Conservation (phyloP, 768 basidiomycete species). For the Xerocomus potaroensis region DNA sequence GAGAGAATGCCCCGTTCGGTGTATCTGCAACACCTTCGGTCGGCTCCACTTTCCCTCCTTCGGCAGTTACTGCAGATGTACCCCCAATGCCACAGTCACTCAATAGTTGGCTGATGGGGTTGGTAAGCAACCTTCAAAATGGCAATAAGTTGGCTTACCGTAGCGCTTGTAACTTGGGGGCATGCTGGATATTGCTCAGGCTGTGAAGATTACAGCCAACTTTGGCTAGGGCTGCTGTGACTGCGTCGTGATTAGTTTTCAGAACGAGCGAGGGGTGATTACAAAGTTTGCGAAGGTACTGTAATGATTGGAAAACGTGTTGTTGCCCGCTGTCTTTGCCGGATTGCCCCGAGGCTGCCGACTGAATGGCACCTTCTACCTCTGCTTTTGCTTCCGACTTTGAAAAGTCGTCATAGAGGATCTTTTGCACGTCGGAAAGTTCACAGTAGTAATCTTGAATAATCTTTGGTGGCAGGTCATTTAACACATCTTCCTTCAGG, state of each 20-base stretch:
- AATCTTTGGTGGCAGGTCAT: slow-evolving; percentile 97
- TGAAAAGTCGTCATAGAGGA: slow-evolving; percentile 91
- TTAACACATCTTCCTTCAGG: slow-evolving; percentile 93
- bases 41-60: slow-evolving; percentile 63
- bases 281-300: slow-evolving; percentile 95
- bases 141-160: slow-evolving; percentile 47
- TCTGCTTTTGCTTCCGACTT: slow-evolving; percentile 66
- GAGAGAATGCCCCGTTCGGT: slow-evolving; percentile 62
- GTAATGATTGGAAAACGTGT: slow-evolving; percentile 95
- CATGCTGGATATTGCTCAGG: slow-evolving; percentile 80
- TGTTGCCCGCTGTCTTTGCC: slow-evolving; percentile 53
- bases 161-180: slow-evolving; percentile 90
- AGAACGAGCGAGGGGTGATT: slow-evolving; percentile 94
- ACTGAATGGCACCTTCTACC: slow-evolving; percentile 61
- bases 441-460: slow-evolving; percentile 99
- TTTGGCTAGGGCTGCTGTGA: slow-evolving; percentile 52
- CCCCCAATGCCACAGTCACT: slow-evolving; percentile 91
- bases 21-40: slow-evolving; percentile 52
- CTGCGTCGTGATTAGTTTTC: slow-evolving; percentile 61
- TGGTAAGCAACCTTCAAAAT: slow-evolving; percentile 3
- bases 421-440: slow-evolving; percentile 89
- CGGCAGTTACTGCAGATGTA: slow-evolving; percentile 36
- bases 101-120: slow-evolving; percentile 72
- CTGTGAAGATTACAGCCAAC: slow-evolving; percentile 42
- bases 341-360: slow-evolving; percentile 30